Percentiles rank a stretch among this genome's conserved stretches.
Evolutionary conservation across 2,329 filamentous ascomycete genomes (phyloP).

Genomic region (Plenodomus tracheiphilus): DNA sequence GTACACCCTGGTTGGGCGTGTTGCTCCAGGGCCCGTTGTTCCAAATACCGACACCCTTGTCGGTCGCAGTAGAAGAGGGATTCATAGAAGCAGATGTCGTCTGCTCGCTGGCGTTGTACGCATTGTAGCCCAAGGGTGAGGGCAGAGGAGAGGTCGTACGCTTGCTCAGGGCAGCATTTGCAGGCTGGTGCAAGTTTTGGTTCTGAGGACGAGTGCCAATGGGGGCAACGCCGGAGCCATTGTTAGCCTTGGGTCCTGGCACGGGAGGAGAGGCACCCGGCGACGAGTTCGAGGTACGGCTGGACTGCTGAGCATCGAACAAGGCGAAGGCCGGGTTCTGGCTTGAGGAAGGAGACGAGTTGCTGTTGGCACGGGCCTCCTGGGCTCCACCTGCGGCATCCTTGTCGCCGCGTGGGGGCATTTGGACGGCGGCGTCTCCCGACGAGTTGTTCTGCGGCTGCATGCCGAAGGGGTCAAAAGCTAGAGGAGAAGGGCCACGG

Average conservation of each 20-base stretch:
- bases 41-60: constrained; percentile 62
- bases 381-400: constrained; percentile 54
- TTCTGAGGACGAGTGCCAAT: constrained; percentile 83
- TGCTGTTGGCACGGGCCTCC: constrained; percentile 77
- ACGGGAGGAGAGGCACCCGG: constrained; percentile 80
- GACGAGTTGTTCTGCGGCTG: constrained; percentile 55
- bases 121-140: constrained; percentile 73
- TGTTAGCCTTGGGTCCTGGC: constrained; percentile 61
- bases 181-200: constrained; percentile 58
- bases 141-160: constrained; percentile 87
- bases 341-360: constrained; percentile 77
- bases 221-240: constrained; percentile 73
- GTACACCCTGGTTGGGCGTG: constrained; percentile 69
- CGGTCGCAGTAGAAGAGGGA: constrained; percentile 51
- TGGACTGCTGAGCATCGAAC: constrained; percentile 65
- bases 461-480: constrained; percentile 70
- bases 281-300: constrained; percentile 82
- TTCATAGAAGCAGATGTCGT: constrained; percentile 63
- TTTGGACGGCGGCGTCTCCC: constrained; percentile 58
- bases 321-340: constrained; percentile 54
- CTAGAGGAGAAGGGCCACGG: constrained; percentile 75
- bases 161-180: constrained; percentile 69
- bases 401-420: constrained; percentile 51
- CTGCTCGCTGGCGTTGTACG: constrained; percentile 64
- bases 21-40: constrained; percentile 84